Evolutionary conservation across 805 yeast genomes (phyloP), one percentile per base, ranked within the genome.

Genomic region (Starmerella bombi): DNA sequence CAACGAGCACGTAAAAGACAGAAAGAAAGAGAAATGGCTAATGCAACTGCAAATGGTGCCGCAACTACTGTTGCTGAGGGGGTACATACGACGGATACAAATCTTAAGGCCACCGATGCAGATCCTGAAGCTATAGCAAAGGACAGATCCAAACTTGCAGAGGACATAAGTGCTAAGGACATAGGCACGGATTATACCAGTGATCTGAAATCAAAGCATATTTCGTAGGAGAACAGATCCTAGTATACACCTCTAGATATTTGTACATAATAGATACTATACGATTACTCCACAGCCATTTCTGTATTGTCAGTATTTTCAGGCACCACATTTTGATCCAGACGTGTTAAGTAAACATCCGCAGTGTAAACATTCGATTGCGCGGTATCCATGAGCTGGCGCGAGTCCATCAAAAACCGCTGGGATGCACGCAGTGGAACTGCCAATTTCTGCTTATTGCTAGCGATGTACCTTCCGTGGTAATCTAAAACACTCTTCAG

Each of bases 381-480:
- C 1, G 54, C 55, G 16, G 36, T 40, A 4, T 43, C 39, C 16
- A 37, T 37, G 22, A 51, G 47, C 42, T 52, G 58, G 41, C 51
- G 49, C 27, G 48, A 50, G 34, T 51, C 59, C 41, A 54, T 48
- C 35, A 51, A 37, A 39, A 83, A 84, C 53, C 91, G 68, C 54
- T 77, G 93, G 8, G 84, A 62, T 1, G 80, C 70, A 50, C 86
- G 73, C 49, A 83, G 57, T 0, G 79, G 67, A 42, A 75, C 71
- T 2, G 75, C 66, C 52, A 78, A 81, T 38, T 74, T 70, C 45
- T 70, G 75, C 53, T 74, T 75, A 52, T 80, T 70, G 10, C 59
- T 59, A 31, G 72, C 68, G 39, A 91, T 79, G 58, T 72, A 78
- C 48, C 69, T 69, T 10, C 98, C 97, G 56, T 88, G 96, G 16